Conservation (phyloP, 2,329 filamentous ascomycete genomes). For the Pestalotiopsis sp. region DNA sequence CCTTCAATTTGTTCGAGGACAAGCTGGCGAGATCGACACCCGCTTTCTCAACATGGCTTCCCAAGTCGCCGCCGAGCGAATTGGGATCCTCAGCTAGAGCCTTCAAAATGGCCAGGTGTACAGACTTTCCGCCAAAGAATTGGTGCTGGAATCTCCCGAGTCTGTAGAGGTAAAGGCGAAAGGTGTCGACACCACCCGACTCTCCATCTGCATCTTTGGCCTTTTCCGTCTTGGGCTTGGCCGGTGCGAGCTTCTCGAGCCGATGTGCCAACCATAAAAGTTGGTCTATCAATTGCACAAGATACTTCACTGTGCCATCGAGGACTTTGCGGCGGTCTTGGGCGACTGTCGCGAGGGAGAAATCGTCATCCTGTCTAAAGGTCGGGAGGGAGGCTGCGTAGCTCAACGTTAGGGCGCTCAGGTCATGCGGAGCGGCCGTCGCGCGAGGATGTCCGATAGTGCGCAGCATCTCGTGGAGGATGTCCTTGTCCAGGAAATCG, state of each 20-base stretch:
- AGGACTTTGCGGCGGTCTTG: neutral
- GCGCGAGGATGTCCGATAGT: neutral
- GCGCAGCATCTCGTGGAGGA: conserved; percentile 3
- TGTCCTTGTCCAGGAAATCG: conserved; percentile 13
- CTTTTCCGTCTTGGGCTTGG: neutral
- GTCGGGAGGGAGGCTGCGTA: conserved; percentile 16
- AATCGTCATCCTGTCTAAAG: neutral
- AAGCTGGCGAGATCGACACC: too few species aligned
- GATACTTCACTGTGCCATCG: neutral
- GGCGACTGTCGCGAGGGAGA: neutral
- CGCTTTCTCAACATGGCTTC: too few species aligned
- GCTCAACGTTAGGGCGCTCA: conserved; percentile 12
- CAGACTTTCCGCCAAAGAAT: too few species aligned
- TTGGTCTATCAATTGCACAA: conserved; percentile 2
- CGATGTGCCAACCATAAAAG: conserved; percentile 9
- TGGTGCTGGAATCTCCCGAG: too few species aligned
- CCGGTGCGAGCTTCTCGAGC: neutral
- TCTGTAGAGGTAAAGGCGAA: neutral
- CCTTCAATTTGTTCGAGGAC: too few species aligned
- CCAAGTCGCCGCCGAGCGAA: too few species aligned
- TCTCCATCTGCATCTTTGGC: neutral
- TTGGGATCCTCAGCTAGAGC: neutral
- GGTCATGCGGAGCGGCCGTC: neutral
- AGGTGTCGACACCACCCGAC: neutral
- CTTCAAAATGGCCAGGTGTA: neutral